Base-by-base conservation (phyloP, 495 filamentous ascomycete genomes). In the Aspergillus cavernicola region DNA sequence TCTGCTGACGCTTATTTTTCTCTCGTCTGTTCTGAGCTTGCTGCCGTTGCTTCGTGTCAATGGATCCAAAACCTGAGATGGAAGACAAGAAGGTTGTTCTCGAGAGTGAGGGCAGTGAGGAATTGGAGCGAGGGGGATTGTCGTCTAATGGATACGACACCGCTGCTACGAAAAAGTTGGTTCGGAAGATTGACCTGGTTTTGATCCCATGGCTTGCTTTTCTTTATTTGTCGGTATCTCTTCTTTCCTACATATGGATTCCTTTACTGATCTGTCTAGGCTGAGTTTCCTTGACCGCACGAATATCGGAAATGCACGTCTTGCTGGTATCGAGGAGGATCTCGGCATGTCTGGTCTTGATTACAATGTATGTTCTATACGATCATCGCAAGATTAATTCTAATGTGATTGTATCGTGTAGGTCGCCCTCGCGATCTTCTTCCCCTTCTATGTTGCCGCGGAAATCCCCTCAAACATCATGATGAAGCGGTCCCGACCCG, bases 241-340 rank as follows among this genome's bases (percentile, higher is more conserved):
- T 1, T 35, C 29, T 40, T 5, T 38, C 2, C 1, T 8, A 2
- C 42, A 10, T 12, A 4, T 44, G 9, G 41, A 15, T 26, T 2
- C 11, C n/a, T 2, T n/a, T 4, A n/a, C 52, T 54, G 23, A 54
- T 23, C 33, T 2, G 20, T 18, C 1, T 32, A 56, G 53, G n/a
- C 46, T 56, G 47, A 56, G 54, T 39, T 56, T 56, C 29, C 54
- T 56, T 13, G 54, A 56, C 35, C 54, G 54, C n/a, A 56, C 54
- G 3, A 56, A 56, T 16, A 56, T 56, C 37, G 54, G 54, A 26
- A 56, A 56, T 51, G 54, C 54, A 6, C 54, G 54, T 40, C 47
- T 56, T 1, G 54, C 46, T 8, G 40, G 40, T 6, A 31, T 56
- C 10, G 54, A 56, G 24, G 41, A 46, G 20, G 46, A 56, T 22